Evolutionary conservation across 306 rosid genomes (phyloP).

Genomic region (Dryas alaskensis): DNA sequence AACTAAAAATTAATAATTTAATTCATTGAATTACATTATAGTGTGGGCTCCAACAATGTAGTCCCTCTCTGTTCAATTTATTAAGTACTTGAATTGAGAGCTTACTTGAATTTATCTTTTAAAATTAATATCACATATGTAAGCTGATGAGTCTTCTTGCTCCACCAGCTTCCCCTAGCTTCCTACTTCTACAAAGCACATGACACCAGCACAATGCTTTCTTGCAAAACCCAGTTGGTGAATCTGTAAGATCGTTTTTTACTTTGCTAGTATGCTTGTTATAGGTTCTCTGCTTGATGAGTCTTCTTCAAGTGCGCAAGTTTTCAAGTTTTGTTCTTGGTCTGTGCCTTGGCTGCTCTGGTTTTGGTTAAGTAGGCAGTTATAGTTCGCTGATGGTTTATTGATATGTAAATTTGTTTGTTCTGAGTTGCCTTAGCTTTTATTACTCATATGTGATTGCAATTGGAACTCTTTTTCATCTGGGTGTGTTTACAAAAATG

Average conservation of each 20-base stretch:
- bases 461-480: slow-evolving; percentile 22
- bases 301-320: slow-evolving; percentile 14
- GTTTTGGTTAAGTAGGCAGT: slow-evolving; percentile 1
- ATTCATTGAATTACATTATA: no score
- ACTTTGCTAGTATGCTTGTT: slow-evolving; percentile 8
- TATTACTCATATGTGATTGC: slow-evolving; percentile 5
- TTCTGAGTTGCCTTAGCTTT: not conserved
- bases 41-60: no score
- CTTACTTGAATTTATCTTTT: no score
- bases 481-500: slow-evolving; percentile 48
- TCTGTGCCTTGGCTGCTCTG: not conserved
- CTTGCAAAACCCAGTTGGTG: slow-evolving; percentile 2
- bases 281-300: slow-evolving; percentile 10
- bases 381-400: slow-evolving; percentile 12
- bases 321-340: not conserved
- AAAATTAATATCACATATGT: no score
- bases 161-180: not conserved
- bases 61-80: no score
- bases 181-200: no score
- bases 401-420: slow-evolving; percentile 8
- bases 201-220: not conserved
- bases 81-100: no score
- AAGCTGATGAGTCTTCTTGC: no score
- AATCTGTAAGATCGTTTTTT: slow-evolving; percentile 11
- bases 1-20: no score